These are phyloP conservation scores for Epithele typhae DNA, from an alignment of 768 basidiomycete genomes.

Conservation along the genomic window DNA sequence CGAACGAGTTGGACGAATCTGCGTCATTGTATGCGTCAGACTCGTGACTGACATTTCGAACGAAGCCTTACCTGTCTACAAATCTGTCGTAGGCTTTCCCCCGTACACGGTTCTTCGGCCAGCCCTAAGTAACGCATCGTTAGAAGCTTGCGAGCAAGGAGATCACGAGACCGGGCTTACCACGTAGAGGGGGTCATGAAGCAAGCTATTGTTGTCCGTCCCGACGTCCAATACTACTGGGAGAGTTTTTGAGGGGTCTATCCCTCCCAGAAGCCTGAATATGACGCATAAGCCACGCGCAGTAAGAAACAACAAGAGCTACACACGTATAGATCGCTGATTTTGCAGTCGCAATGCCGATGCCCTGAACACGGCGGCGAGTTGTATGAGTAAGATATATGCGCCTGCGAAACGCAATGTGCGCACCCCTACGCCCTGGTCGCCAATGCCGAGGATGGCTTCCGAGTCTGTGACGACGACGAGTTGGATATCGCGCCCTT, in stretches of 20 bases:
- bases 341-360: constrained; percentile 71
- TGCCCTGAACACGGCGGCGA: constrained; percentile 24
- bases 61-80: constrained; percentile 56
- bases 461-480: constrained; percentile 84
- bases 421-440: constrained; percentile 67
- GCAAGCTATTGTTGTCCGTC: constrained; percentile 61
- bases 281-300: too few species aligned
- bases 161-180: constrained; percentile 37
- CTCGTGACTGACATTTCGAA: neutral
- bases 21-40: neutral
- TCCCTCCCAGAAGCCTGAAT: constrained; percentile 55
- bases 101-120: constrained; percentile 62
- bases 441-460: constrained; percentile 77
- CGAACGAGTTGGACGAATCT: constrained; percentile 76
- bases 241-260: constrained; percentile 56
- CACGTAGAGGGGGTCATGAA: constrained; percentile 63
- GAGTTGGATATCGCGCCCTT: constrained; percentile 61
- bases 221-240: constrained; percentile 72
- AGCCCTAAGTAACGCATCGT: constrained; percentile 47
- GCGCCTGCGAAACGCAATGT: too few species aligned
- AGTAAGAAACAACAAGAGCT: too few species aligned
- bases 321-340: constrained; percentile 70
- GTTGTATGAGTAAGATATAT: too few species aligned
- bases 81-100: constrained; percentile 76
- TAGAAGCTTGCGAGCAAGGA: neutral